Conservation (phyloP, 495 filamentous ascomycete species). For the Aspergillus avenaceus region DNA sequence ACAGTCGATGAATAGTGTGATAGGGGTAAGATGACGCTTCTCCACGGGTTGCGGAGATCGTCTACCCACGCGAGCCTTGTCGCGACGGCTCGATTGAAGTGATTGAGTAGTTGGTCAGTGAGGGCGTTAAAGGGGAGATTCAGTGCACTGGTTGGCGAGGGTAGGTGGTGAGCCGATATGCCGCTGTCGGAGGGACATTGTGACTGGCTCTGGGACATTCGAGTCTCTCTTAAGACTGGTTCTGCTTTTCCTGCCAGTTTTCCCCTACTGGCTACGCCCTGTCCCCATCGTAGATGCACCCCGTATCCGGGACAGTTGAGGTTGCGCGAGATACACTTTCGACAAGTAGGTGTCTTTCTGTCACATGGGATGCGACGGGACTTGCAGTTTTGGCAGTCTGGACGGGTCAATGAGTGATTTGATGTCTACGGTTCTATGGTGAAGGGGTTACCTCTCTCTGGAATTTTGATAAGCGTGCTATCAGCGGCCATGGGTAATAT, state of each 20-base stretch:
- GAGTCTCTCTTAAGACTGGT: neutral
- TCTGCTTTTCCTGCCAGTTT: constrained; percentile 19
- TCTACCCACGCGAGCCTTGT: constrained; percentile 22
- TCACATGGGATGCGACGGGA: constrained; percentile 50
- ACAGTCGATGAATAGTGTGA: constrained; percentile 18
- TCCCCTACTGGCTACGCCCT: constrained; percentile 31
- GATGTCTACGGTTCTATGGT: too few species aligned
- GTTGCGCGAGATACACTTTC: constrained; percentile 30
- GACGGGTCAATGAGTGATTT: too few species aligned
- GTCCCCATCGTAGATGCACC: constrained; percentile 31
- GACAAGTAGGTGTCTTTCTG: constrained; percentile 16
- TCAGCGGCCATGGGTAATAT: too few species aligned
- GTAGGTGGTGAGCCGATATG: neutral
- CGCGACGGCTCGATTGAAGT: constrained; percentile 18
- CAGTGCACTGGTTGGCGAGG: neutral
- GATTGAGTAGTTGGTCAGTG: constrained; percentile 8
- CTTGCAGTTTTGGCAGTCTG: constrained; percentile 43
- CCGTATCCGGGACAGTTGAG: constrained; percentile 47
- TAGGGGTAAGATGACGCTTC: constrained; percentile 20
- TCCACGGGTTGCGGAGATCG: constrained; percentile 20
- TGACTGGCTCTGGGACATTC: neutral
- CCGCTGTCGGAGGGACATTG: neutral
- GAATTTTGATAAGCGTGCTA: too few species aligned
- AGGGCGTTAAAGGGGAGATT: neutral
- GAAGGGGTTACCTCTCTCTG: too few species aligned